Conservation (phyloP, 2,329 filamentous ascomycete species). For the Cladosporium austrohemisphaericum region DNA sequence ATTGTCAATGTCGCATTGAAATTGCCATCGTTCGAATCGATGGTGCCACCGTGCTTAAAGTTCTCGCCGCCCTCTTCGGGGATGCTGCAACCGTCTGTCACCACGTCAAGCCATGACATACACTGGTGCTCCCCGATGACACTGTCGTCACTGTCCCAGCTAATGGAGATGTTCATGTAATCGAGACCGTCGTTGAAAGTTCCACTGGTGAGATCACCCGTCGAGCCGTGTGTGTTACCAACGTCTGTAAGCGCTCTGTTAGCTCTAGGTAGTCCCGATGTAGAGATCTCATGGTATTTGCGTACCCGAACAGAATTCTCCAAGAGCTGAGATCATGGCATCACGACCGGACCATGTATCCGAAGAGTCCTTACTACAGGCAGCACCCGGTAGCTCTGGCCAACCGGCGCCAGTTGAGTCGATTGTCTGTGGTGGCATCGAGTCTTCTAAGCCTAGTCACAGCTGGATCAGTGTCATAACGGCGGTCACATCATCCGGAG, state of each 20-base stretch:
- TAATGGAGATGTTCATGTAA: constrained; percentile 12
- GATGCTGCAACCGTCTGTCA: constrained; percentile 11
- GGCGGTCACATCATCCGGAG: background rate
- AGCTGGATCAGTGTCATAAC: background rate
- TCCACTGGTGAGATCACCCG: background rate
- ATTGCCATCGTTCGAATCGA: background rate
- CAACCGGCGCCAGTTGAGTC: background rate
- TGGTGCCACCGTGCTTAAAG: constrained; percentile 14
- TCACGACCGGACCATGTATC: constrained; percentile 10
- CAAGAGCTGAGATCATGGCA: constrained; percentile 10
- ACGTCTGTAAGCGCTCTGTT: background rate
- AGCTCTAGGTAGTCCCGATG: background rate
- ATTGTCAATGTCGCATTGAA: constrained; percentile 11
- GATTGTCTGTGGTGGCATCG: background rate
- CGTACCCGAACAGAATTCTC: constrained; percentile 8
- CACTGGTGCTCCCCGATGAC: constrained; percentile 12
- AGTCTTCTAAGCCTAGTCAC: background rate
- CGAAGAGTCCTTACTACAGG: constrained; percentile 8
- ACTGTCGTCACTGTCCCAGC: constrained; percentile 3
- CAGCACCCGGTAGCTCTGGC: background rate
- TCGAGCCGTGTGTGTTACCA: constrained; percentile 1
- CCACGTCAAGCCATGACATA: constrained; percentile 12
- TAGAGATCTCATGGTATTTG: background rate
- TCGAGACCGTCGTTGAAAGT: constrained; percentile 8
- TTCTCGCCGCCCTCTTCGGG: background rate